A percentile compares a stretch with the other conserved stretches of the same genome.
Evolutionary conservation across 495 filamentous ascomycete species (phyloP).

Genomic region (Lophiostoma macrostomum): DNA sequence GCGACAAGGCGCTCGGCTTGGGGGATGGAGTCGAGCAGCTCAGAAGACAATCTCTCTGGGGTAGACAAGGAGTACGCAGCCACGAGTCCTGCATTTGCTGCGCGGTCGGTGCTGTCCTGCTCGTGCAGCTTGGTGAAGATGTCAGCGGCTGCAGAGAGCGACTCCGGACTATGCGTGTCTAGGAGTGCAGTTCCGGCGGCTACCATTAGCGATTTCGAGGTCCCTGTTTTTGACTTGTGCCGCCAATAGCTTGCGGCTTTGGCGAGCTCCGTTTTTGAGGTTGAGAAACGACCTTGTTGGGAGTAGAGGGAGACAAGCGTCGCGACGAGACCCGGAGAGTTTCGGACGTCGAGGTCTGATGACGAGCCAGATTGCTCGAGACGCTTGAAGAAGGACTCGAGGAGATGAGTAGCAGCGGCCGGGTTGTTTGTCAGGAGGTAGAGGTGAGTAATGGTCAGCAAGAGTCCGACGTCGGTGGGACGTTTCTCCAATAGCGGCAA

Average conservation of each 20-base stretch:
- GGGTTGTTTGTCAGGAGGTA: constrained; percentile 74
- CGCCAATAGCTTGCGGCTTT: constrained; percentile 84
- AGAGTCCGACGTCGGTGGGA: constrained; percentile 78
- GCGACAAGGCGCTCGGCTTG: constrained; percentile 62
- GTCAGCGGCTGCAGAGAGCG: constrained; percentile 65
- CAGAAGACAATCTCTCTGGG: constrained; percentile 55
- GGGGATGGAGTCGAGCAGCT: constrained; percentile 60
- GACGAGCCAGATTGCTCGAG: constrained; percentile 65
- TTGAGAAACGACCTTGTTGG: constrained; percentile 69
- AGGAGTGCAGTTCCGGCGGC: constrained; percentile 79
- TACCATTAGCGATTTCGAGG: constrained; percentile 58
- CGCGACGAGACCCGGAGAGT: constrained; percentile 82
- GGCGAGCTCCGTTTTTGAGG: constrained; percentile 67
- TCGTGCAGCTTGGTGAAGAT: constrained; percentile 69
- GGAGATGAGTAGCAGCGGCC: constrained; percentile 66
- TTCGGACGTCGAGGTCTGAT: constrained; percentile 65
- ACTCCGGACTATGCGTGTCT: constrained; percentile 62
- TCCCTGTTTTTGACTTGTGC: constrained; percentile 39
- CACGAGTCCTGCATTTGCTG: constrained; percentile 74
- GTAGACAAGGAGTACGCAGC: constrained; percentile 74
- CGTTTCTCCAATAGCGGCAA: constrained; percentile 70
- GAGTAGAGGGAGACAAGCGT: constrained; percentile 78
- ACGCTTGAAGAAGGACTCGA: constrained; percentile 70
- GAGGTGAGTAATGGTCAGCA: constrained; percentile 80
- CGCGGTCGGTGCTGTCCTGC: constrained; percentile 59